Percentiles rank a stretch among this genome's conserved stretches.
These are phyloP conservation scores for Triticum aestivum DNA, from an alignment of 176 grass and related monocot species.

Conservation along the genomic window IWGSC_CS_RefSeq_v2.1 NC_057799.1:639334960-639335459, in stretches of 20 bases:
- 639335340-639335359: too few species aligned
- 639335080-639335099: background rate
- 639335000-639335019: constrained; percentile 30
- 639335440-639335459: too few species aligned
- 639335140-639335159: background rate
- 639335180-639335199: background rate
- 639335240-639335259: background rate
- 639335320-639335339: too few species aligned
- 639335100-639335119: background rate
- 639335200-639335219: background rate
- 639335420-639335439: too few species aligned
- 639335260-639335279: background rate
- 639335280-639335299: too few species aligned
- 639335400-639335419: too few species aligned
- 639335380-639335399: too few species aligned
- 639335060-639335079: background rate
- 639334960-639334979: constrained; percentile 94
- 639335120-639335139: background rate
- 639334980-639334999: constrained; percentile 74
- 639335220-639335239: background rate
- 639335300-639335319: too few species aligned
- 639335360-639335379: too few species aligned
- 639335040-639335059: background rate
- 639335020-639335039: constrained; percentile 9
- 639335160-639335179: background rate